phyloP scores from a whole-genome alignment of 2,329 filamentous ascomycete genomes.

The Botrytis sinoallii region DNA sequence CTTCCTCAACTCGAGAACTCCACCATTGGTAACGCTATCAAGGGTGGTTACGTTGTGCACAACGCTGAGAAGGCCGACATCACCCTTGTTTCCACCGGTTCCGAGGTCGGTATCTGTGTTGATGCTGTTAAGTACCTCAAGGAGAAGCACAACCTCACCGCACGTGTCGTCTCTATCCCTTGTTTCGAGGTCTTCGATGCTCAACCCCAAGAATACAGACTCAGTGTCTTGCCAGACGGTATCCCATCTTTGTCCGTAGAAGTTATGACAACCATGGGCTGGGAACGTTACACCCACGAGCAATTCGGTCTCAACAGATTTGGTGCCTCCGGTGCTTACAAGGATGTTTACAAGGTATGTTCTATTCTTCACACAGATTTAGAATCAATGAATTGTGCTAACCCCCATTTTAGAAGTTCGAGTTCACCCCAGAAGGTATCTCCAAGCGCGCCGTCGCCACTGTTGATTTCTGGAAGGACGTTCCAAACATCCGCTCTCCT shows the following conservation, averaged over 20 bases:
- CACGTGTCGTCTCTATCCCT: slow-evolving; percentile 91
- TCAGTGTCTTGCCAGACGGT: slow-evolving; percentile 88
- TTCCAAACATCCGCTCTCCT: slow-evolving; percentile 85
- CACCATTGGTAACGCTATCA: slow-evolving; percentile 81
- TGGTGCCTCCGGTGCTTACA: slow-evolving; percentile 94
- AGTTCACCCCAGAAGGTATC: slow-evolving; percentile 96
- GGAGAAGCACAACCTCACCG: slow-evolving; percentile 82
- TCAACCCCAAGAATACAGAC: slow-evolving; percentile 91
- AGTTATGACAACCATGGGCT: slow-evolving; percentile 95
- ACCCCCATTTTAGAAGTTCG: slow-evolving; percentile 75
- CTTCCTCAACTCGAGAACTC: slow-evolving; percentile 96
- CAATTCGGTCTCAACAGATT: slow-evolving; percentile 99
- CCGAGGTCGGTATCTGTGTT: slow-evolving; percentile 89
- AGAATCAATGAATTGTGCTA: slow-evolving; percentile 36
- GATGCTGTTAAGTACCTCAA: slow-evolving; percentile 89
- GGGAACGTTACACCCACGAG: slow-evolving; percentile 99
- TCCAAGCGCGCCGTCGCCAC: slow-evolving; percentile 91
- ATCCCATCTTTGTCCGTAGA: slow-evolving; percentile 92
- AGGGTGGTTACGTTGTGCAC: slow-evolving; percentile 90
- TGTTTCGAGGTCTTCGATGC: slow-evolving; percentile 97
- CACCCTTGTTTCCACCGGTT: slow-evolving; percentile 91
- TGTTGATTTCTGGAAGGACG: slow-evolving; percentile 95
- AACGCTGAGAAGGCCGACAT: slow-evolving; percentile 81
- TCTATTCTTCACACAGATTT: neutral
- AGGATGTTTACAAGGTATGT: slow-evolving; percentile 90